Conservation (phyloP, 495 filamentous ascomycete genomes). For the Massariosphaeria phaeospora region DNA sequence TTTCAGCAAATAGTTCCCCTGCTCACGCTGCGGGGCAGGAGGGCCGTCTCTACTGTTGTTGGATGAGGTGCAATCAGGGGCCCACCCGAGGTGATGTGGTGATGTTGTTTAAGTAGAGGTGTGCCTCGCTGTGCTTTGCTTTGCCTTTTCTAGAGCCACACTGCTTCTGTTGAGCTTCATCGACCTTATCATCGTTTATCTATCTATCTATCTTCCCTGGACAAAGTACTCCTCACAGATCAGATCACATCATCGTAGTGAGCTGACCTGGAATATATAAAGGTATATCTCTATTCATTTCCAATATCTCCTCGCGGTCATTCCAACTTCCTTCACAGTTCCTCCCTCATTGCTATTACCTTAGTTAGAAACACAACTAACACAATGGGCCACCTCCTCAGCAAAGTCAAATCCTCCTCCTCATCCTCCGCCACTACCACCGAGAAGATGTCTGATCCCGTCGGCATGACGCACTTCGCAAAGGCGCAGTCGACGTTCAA, state of each 20-base stretch:
- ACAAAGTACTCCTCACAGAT: too few species aligned
- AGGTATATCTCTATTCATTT: too few species aligned
- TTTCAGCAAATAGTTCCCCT: slow-evolving; percentile 13
- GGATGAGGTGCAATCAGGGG: neutral
- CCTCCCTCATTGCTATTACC: neutral
- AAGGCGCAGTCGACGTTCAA: slow-evolving; percentile 62
- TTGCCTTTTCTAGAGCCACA: slow-evolving; percentile 8
- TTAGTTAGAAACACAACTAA: slow-evolving; percentile 1
- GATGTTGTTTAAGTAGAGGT: neutral
- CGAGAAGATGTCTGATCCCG: slow-evolving; percentile 29
- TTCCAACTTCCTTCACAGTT: too few species aligned
- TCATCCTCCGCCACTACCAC: slow-evolving; percentile 10
- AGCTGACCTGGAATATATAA: too few species aligned
- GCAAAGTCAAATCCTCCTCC: slow-evolving; percentile 37
- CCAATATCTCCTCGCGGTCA: too few species aligned
- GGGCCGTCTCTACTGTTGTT: neutral
- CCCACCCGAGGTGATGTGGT: neutral
- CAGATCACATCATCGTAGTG: too few species aligned
- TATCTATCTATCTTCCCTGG: too few species aligned
- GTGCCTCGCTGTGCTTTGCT: slow-evolving; percentile 13
- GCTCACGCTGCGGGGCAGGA: neutral
- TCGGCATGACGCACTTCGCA: slow-evolving; percentile 51
- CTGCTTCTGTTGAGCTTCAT: slow-evolving; percentile 12
- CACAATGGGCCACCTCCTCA: slow-evolving; percentile 40
- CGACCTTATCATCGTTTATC: neutral